phyloP scores from a whole-genome alignment of 1,284 basidiomycete genomes.

The Cystobasidiaceae sp. region DNA sequence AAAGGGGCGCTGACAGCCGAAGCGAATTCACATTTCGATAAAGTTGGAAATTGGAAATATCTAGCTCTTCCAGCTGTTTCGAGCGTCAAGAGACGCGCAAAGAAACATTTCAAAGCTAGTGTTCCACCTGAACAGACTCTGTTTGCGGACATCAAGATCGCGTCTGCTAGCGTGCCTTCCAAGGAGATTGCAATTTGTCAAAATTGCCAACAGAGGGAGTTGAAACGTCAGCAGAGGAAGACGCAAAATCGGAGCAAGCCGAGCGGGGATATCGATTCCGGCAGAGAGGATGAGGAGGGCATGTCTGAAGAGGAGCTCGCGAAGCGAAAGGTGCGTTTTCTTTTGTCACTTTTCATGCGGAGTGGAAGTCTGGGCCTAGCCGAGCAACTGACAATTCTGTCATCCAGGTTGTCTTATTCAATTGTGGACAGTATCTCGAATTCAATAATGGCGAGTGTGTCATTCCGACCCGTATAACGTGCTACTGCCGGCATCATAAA shows the following conservation, averaged over 20 bases:
- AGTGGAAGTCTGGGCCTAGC: not conserved
- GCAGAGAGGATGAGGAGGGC: conserved; percentile 63
- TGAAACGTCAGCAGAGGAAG: conserved; percentile 28
- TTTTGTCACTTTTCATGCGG: conserved; percentile 35
- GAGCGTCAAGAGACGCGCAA: conserved; percentile 71
- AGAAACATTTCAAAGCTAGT: conserved; percentile 53
- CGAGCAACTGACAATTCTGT: too few species aligned
- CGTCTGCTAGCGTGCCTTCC: conserved; percentile 59
- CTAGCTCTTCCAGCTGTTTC: conserved; percentile 69
- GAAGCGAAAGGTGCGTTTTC: conserved; percentile 30
- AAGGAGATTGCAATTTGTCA: conserved; percentile 38
- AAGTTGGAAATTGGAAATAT: conserved; percentile 75
- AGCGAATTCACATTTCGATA: conserved; percentile 31
- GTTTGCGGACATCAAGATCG: conserved; percentile 44
- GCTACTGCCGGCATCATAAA: conserved; percentile 97
- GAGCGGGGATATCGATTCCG: conserved; percentile 19
- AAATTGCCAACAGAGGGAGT: conserved; percentile 39
- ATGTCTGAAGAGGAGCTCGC: conserved; percentile 7
- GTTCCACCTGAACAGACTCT: conserved; percentile 45
- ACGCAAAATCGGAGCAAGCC: conserved; percentile 31
- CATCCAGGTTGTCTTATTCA: conserved; percentile 86
- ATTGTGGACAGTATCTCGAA: conserved; percentile 85
- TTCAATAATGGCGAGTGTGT: conserved; percentile 82
- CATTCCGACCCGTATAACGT: conserved; percentile 91
- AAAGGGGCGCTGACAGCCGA: conserved; percentile 30